Percentiles rank a stretch among this genome's conserved stretches.
Conservation (phyloP, 2,329 filamentous ascomycete species). For the Xylariaceae sp. region DNA sequence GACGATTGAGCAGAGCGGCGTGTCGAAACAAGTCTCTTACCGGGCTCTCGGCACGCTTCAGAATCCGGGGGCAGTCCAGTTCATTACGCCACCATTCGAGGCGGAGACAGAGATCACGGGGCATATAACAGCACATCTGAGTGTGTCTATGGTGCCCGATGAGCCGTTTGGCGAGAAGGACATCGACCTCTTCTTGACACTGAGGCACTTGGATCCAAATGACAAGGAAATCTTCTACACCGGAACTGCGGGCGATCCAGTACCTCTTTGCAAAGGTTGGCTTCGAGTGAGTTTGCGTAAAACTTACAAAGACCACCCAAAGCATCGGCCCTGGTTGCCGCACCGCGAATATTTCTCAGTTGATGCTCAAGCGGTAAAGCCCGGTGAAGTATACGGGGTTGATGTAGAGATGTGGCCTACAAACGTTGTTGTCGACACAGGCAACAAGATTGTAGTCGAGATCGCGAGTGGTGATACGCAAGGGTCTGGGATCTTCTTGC, state of each 20-base stretch:
- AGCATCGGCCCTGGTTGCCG: constrained; percentile 49
- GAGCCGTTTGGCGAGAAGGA: constrained; percentile 40
- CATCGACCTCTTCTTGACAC: constrained; percentile 59
- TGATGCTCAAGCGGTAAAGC: constrained; percentile 50
- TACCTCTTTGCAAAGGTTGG: constrained; percentile 61
- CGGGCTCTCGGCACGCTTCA: constrained; percentile 53
- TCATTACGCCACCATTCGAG: constrained; percentile 53
- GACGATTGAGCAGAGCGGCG: constrained; percentile 26
- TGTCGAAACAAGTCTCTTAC: constrained; percentile 46
- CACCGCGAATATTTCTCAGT: constrained; percentile 53
- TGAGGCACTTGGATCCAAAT: constrained; percentile 50
- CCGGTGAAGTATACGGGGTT: constrained; percentile 51
- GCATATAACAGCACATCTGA: constrained; percentile 58
- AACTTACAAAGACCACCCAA: constrained; percentile 44
- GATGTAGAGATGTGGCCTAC: constrained; percentile 63
- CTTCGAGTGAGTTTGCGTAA: constrained; percentile 53
- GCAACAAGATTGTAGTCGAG: constrained; percentile 43
- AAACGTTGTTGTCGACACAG: constrained; percentile 49
- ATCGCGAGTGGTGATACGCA: constrained; percentile 45
- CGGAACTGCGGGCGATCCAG: constrained; percentile 57
- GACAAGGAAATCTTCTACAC: constrained; percentile 59
- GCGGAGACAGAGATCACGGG: constrained; percentile 64
- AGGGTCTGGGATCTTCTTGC: constrained; percentile 45
- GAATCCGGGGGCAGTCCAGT: constrained; percentile 49
- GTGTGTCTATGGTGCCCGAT: constrained; percentile 56